phyloP scores from a whole-genome alignment of 805 yeast genomes.

The Candida ascalaphidarum region DNA sequence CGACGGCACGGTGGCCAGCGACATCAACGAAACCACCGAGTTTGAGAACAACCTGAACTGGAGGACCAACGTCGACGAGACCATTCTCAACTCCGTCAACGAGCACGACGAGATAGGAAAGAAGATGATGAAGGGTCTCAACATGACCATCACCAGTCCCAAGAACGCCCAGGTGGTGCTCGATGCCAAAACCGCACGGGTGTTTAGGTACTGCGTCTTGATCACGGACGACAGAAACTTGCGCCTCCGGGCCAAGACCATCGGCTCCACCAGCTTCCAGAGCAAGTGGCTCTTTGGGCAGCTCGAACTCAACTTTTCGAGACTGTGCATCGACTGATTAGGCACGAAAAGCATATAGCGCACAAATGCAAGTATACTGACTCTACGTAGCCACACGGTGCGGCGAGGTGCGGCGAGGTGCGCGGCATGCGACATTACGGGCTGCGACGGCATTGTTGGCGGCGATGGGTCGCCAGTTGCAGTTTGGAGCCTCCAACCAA shows the following conservation, averaged over 20 bases:
- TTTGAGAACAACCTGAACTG: constrained; percentile 67
- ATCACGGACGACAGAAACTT: constrained; percentile 71
- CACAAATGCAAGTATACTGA: too few relatives aligned
- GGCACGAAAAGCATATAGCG: too few relatives aligned
- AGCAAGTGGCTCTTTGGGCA: constrained; percentile 54
- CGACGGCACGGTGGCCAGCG: constrained; percentile 61
- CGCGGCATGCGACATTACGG: too few relatives aligned
- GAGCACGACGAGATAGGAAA: constrained; percentile 25
- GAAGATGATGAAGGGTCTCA: too few relatives aligned
- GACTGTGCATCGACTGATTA: constrained; percentile 43
- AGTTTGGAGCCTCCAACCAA: too few relatives aligned
- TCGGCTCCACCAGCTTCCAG: constrained; percentile 47
- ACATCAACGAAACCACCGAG: constrained; percentile 64
- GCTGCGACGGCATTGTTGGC: too few relatives aligned
- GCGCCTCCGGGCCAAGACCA: constrained; percentile 54
- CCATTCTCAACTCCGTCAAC: constrained; percentile 45
- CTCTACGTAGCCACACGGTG: too few relatives aligned
- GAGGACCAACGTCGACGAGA: constrained; percentile 67
- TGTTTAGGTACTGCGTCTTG: constrained; percentile 49
- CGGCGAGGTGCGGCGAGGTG: too few relatives aligned
- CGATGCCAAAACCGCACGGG: constrained; percentile 29
- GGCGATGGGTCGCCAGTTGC: too few relatives aligned
- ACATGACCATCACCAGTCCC: too few relatives aligned
- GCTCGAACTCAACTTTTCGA: constrained; percentile 37
- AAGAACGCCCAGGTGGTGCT: constrained; percentile 9